phyloP scores from a whole-genome alignment of 495 filamentous ascomycete species.

The Aspergillus coremiiformis region DNA sequence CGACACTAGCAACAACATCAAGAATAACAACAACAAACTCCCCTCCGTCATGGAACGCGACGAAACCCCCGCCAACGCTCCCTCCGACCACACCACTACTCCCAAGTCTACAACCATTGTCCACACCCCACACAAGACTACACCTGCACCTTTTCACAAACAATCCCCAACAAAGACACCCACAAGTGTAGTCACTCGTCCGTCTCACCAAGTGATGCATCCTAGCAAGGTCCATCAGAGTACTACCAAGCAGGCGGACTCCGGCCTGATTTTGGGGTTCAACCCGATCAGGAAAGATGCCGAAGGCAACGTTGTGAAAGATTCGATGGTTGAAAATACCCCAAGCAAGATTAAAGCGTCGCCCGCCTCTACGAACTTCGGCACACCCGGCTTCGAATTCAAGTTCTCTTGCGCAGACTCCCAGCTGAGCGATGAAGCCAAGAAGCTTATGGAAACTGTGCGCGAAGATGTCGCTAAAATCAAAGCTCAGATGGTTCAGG shows the following conservation, averaged over 20 bases:
- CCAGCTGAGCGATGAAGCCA: conserved; percentile 65
- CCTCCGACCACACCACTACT: conserved; percentile 1
- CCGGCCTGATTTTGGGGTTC: conserved; percentile 60
- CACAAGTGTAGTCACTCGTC: conserved; percentile 33
- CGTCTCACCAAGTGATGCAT: conserved; percentile 66
- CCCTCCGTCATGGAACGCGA: conserved; percentile 34
- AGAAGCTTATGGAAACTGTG: conserved; percentile 68
- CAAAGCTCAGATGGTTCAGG: conserved; percentile 53
- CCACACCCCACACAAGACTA: conserved; percentile 7
- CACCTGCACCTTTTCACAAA: conserved; percentile 10
- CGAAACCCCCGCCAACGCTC: conserved; percentile 17
- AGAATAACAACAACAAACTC: conserved; percentile 16
- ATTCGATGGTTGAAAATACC: conserved; percentile 25
- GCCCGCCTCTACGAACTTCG: conserved; percentile 32
- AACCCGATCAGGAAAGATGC: conserved; percentile 49
- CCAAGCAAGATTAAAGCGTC: conserved; percentile 39
- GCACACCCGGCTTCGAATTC: conserved; percentile 68
- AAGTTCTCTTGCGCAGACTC: conserved; percentile 51
- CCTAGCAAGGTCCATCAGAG: conserved; percentile 66
- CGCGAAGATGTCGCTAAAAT: conserved; percentile 61
- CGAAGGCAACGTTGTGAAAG: conserved; percentile 32
- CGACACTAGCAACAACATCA: conserved; percentile 3
- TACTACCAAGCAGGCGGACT: conserved; percentile 60
- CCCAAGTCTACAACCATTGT: conserved; percentile 3
- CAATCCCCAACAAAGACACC: conserved; percentile 43